phyloP scores from a whole-genome alignment of 2,329 filamentous ascomycete genomes.

The Clonostachys rosea region DNA sequence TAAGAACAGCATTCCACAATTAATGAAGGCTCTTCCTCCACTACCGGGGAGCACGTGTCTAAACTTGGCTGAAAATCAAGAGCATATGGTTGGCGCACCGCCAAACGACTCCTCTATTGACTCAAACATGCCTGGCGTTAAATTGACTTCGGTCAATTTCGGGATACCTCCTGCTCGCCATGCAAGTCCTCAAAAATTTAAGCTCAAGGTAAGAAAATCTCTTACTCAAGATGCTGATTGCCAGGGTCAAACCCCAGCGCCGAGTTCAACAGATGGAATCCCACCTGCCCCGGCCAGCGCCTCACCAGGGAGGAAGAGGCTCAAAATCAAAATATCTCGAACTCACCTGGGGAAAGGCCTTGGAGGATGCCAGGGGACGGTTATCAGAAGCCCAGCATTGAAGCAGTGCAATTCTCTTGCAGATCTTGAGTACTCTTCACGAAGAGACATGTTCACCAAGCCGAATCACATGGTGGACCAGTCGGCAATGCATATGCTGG shows the following conservation, averaged over 20 bases:
- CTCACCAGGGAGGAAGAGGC: conserved; percentile 6
- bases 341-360: conserved; percentile 14
- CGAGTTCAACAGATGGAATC: too few relatives aligned
- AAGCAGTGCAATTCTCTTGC: conserved; percentile 24
- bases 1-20: conserved; percentile 42
- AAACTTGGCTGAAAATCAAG: not conserved
- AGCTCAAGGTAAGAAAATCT: too few relatives aligned
- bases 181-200: too few relatives aligned
- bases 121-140: too few relatives aligned
- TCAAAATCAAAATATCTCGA: conserved; percentile 25
- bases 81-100: not conserved
- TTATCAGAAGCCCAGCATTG: conserved; percentile 12
- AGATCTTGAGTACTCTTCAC: conserved; percentile 15
- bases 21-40: conserved; percentile 48
- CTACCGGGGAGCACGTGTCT: conserved; percentile 21
- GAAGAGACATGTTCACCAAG: conserved; percentile 2
- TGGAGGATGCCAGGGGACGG: conserved; percentile 5
- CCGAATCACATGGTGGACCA: conserved; percentile 7
- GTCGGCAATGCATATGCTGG: conserved; percentile 5
- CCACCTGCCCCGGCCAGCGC: too few relatives aligned
- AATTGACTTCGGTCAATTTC: too few relatives aligned
- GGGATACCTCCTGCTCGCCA: too few relatives aligned
- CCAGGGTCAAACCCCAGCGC: too few relatives aligned
- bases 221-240: too few relatives aligned
- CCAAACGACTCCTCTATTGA: too few relatives aligned